Percentiles rank a stretch among this genome's conserved stretches.
These are phyloP conservation scores for Ligustrum vulgare DNA, from an alignment of 257 asterid genomes.

Conservation along the genomic window DNA sequence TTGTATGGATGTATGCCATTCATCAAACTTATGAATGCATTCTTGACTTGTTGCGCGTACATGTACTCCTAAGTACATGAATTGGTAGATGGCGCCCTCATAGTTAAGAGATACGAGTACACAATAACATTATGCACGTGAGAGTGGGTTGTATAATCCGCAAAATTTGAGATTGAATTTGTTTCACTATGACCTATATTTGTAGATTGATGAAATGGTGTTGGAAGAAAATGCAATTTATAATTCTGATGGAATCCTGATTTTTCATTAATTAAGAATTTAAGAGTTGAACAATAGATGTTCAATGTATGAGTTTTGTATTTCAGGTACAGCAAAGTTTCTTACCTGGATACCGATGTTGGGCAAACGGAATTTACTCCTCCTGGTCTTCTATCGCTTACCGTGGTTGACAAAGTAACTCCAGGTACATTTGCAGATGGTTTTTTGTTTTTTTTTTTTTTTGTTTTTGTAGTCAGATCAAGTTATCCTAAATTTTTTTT, in stretches of 20 bases:
- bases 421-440: slow-evolving; percentile 56
- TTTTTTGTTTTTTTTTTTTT: no score
- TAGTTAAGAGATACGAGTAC: background rate
- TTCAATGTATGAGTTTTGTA: background rate
- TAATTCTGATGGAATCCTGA: background rate
- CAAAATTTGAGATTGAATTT: background rate
- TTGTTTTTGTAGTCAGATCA: background rate
- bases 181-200: background rate
- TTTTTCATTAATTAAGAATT: background rate
- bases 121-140: background rate
- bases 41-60: background rate
- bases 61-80: background rate
- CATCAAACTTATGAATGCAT: background rate
- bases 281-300: background rate
- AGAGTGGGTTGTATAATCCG: slow-evolving; percentile 1
- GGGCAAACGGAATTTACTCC: slow-evolving; percentile 96
- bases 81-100: background rate
- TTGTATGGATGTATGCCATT: background rate
- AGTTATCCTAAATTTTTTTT: slow-evolving; percentile 17
- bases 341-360: slow-evolving; percentile 93
- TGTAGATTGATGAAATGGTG: background rate
- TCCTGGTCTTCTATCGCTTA: slow-evolving; percentile 80
- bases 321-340: slow-evolving; percentile 78
- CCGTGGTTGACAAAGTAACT: slow-evolving; percentile 66
- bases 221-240: background rate